Base-by-base conservation (phyloP, 352 stramenopile genomes). In the Pilasporangium apinafurcum region DNA sequence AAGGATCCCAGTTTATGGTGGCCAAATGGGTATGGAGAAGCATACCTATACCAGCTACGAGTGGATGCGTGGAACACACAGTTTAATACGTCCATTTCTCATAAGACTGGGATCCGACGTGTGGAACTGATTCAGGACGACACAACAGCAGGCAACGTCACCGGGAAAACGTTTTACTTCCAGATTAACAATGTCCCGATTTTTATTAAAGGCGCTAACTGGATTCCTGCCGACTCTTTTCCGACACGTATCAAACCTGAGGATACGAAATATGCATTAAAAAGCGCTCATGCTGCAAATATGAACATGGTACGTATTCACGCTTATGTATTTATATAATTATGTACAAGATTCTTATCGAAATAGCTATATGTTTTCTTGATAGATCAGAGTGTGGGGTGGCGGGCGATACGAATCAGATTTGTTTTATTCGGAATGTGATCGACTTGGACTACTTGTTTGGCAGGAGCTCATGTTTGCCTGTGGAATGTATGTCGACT, bases 401-500 rank as follows among this genome's bases (percentile, higher is more conserved):
- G 86, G 86, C 37, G 86, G 86, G 21, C 60, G 86, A 47, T 96
- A 95, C 47, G 79, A 95, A 49, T 74, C 66, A 6, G 77, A 93
- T 31, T 37, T 57, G 5, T 95, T 95, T 64, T 96, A 96, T 43
- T 56, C 56, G 2, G 48, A 83, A 14, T 92, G 80, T 31, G 84
- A 95, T 56, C 63, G 69, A 16, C 52, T 92, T 9, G 86, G 86
- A 10, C 58, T 96, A n/a, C 44, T 96, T 20, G 65, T 96, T 13
- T 96, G 83, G 80, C 81, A 95, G 44, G 86, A 96, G 59, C 61
- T 93, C 39, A 96, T 96, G 86, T 95, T 94, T 50, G 84, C 86
- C 8, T 95, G 84, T 46, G 78, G 74, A 35, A 80, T 90, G 70
- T 92, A 88, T 47, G 56, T 60, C 28, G 18, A 8, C 21, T 22